Percentiles rank a stretch among this genome's conserved stretches.
Conservation (phyloP, 257 asterid genomes). For the Misopates orontium region DNA sequence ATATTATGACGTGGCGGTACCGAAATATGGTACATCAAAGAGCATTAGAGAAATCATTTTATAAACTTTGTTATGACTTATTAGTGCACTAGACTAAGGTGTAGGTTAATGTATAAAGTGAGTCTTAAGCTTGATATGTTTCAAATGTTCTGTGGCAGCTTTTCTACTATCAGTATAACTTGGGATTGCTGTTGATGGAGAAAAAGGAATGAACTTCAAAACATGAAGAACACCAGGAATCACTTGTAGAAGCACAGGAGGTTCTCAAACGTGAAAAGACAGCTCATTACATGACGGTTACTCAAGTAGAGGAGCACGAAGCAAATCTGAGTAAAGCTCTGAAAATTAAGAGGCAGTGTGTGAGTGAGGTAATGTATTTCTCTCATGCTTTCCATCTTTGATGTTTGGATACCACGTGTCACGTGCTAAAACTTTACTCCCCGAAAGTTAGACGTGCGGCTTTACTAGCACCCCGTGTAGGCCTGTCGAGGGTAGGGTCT, state of each 20-base stretch:
- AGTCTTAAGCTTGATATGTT: background rate
- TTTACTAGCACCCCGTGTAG: no score
- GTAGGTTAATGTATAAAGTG: background rate
- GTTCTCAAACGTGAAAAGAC: slow-evolving; percentile 76
- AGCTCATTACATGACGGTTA: slow-evolving; percentile 58
- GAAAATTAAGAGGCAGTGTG: slow-evolving; percentile 65
- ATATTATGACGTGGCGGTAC: no score
- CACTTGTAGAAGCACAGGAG: slow-evolving; percentile 65
- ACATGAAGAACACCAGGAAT: slow-evolving; percentile 56
- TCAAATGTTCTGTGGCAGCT: slow-evolving; percentile 46
- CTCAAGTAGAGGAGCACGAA: slow-evolving; percentile 81
- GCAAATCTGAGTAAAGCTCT: slow-evolving; percentile 65
- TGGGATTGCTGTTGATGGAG: slow-evolving; percentile 90
- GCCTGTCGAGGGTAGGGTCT: no score
- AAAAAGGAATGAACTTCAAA: slow-evolving; percentile 79
- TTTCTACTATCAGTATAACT: slow-evolving; percentile 74
- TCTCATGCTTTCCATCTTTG: background rate
- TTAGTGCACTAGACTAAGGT: background rate
- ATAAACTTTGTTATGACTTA: background rate
- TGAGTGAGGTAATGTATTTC: slow-evolving; percentile 54
- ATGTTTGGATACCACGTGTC: no score
- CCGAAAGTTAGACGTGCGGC: no score
- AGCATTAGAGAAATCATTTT: no score
- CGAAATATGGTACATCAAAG: no score
- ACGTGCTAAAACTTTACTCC: no score